A percentile compares a stretch with the other conserved stretches of the same genome.
Evolutionary conservation across 2,329 filamentous ascomycete genomes (phyloP).

Genomic region (Cercospora canescens): DNA sequence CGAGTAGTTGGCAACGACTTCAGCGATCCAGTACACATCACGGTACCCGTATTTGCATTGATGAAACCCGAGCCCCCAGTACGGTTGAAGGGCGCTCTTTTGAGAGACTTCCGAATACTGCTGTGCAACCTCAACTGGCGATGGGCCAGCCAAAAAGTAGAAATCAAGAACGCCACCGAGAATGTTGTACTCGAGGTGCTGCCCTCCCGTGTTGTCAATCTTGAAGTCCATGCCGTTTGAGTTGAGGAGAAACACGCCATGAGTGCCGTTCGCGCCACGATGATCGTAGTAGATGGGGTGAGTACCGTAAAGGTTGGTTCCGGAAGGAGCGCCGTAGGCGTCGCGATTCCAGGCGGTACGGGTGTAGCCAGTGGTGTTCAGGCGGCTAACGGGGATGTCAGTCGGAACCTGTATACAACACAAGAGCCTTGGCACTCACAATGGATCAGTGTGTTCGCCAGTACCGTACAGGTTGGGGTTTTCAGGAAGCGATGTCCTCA

Average conservation of each 20-base stretch:
- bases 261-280: slow-evolving; percentile 57
- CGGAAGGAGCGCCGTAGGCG: slow-evolving; percentile 59
- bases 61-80: slow-evolving; percentile 56
- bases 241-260: slow-evolving; percentile 69
- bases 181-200: slow-evolving; percentile 78
- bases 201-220: slow-evolving; percentile 63
- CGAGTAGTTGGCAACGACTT: slow-evolving; percentile 66
- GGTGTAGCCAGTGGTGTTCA: slow-evolving; percentile 68
- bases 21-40: slow-evolving; percentile 65
- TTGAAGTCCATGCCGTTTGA: slow-evolving; percentile 76
- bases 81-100: slow-evolving; percentile 51
- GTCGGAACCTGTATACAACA: background rate
- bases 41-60: slow-evolving; percentile 52
- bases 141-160: slow-evolving; percentile 53
- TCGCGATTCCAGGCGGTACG: slow-evolving; percentile 71
- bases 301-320: slow-evolving; percentile 69
- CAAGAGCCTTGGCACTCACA: slow-evolving; percentile 24
- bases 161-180: slow-evolving; percentile 74
- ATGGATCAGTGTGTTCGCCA: slow-evolving; percentile 72
- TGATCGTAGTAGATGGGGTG: slow-evolving; percentile 78
- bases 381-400: slow-evolving; percentile 24
- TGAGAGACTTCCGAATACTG: slow-evolving; percentile 55
- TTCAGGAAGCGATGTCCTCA: slow-evolving; percentile 68
- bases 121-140: slow-evolving; percentile 48
- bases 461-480: slow-evolving; percentile 75